Percentiles rank a stretch among this genome's conserved stretches.
Evolutionary conservation across 2,329 filamentous ascomycete genomes (phyloP).

Genomic region (Beauveria sp.): DNA sequence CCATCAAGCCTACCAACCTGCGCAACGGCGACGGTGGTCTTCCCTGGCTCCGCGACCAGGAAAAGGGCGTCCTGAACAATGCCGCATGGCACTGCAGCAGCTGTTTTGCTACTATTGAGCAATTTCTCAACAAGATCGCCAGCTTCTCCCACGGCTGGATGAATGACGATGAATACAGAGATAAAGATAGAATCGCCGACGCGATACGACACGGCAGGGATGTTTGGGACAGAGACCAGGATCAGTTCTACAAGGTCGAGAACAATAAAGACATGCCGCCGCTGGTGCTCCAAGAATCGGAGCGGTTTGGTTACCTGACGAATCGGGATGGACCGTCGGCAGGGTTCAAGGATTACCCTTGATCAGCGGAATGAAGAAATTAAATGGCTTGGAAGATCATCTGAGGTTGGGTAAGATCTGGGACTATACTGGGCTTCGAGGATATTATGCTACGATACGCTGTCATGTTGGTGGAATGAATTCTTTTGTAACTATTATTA

Average conservation of each 20-base stretch:
- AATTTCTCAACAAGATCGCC: slow-evolving; percentile 48
- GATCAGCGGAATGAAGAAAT: not conserved
- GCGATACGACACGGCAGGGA: slow-evolving; percentile 45
- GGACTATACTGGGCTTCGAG: not conserved
- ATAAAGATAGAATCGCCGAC: slow-evolving; percentile 40
- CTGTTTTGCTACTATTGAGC: slow-evolving; percentile 49
- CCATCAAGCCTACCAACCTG: slow-evolving; percentile 46
- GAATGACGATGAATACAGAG: slow-evolving; percentile 41
- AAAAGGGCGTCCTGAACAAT: slow-evolving; percentile 39
- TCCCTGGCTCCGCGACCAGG: slow-evolving; percentile 29
- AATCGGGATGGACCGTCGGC: slow-evolving; percentile 38
- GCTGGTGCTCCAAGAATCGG: slow-evolving; percentile 33
- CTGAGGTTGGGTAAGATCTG: no score
- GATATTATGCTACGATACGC: not conserved
- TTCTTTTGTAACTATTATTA: not conserved
- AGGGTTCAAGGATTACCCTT: slow-evolving; percentile 38
- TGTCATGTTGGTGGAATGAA: not conserved
- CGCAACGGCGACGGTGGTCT: slow-evolving; percentile 39
- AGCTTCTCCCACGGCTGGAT: slow-evolving; percentile 48
- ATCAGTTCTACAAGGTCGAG: slow-evolving; percentile 42
- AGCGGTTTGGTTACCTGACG: slow-evolving; percentile 38
- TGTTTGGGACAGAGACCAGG: slow-evolving; percentile 42
- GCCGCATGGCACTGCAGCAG: slow-evolving; percentile 56
- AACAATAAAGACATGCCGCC: slow-evolving; percentile 45
- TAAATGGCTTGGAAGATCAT: not conserved